Evolutionary conservation across 805 yeast genomes (phyloP).

Genomic region (Cyberlindnera euphorbiiphila): DNA sequence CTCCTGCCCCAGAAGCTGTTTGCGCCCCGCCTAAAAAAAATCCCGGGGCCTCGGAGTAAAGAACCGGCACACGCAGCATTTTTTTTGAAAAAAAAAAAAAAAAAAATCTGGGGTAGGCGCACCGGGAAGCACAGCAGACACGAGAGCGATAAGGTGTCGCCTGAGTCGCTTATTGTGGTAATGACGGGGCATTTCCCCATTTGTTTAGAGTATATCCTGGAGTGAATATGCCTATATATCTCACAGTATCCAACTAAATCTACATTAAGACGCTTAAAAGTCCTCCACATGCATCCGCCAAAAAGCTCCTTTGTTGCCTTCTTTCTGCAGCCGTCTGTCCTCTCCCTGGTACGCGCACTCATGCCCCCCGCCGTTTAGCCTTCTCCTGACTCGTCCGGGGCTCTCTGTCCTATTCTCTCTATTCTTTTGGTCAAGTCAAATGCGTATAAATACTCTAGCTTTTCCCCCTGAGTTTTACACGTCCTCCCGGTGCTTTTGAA

Average conservation of each 20-base stretch:
- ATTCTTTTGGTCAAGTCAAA: neutral
- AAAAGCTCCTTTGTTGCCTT: too few relatives aligned
- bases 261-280: too few relatives aligned
- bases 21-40: too few relatives aligned
- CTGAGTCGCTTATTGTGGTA: neutral
- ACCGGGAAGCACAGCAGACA: neutral
- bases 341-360: constrained; percentile 9
- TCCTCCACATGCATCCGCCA: too few relatives aligned
- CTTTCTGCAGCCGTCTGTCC: too few relatives aligned
- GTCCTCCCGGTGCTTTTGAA: too few relatives aligned
- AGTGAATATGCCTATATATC: neutral
- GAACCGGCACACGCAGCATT: constrained; percentile 7
- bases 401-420: constrained; percentile 1
- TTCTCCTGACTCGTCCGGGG: constrained; percentile 15
- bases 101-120: constrained; percentile 20
- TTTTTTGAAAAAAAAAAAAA: neutral
- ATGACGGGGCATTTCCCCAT: neutral
- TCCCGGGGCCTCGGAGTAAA: constrained; percentile 18
- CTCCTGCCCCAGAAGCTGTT: neutral
- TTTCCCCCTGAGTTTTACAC: constrained; percentile 2
- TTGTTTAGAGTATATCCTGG: neutral
- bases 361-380: constrained; percentile 8
- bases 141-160: neutral
- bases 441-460: constrained; percentile 8
- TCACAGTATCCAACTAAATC: too few relatives aligned